Evolutionary conservation across 129 eudicot species (phyloP).

Genomic region (Helianthus tuberosus): DNA sequence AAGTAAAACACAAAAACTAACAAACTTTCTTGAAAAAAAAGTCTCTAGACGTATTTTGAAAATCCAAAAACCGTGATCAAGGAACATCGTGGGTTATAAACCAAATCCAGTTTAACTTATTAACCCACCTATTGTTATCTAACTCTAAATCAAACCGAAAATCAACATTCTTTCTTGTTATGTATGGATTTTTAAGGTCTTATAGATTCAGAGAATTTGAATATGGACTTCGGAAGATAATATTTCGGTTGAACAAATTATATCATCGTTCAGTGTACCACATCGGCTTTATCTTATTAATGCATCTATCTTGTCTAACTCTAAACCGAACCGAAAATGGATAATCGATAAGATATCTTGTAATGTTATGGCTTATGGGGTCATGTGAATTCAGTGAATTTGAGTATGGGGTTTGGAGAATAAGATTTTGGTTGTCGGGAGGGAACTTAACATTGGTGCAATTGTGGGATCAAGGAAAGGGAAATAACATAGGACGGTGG

Average conservation of each 20-base stretch:
- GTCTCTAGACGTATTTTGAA: no score
- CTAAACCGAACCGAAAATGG: not conserved
- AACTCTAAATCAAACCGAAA: not conserved
- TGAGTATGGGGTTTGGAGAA: conserved; percentile 20
- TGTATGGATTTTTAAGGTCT: not conserved
- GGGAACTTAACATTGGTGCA: conserved; percentile 28
- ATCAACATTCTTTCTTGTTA: not conserved
- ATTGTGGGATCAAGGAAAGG: conserved; percentile 13
- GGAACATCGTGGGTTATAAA: no score
- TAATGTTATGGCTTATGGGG: not conserved
- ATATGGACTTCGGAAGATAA: not conserved
- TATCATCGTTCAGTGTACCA: not conserved
- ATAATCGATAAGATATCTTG: not conserved
- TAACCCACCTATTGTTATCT: no score
- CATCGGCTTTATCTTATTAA: not conserved
- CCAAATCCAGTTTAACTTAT: no score
- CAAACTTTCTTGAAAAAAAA: no score
- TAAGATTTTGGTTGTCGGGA: conserved; percentile 31
- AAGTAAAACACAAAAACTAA: no score
- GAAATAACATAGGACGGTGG: conserved; percentile 30
- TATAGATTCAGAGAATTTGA: not conserved
- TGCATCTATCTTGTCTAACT: not conserved
- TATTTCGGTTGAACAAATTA: not conserved
- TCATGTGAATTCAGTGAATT: conserved; percentile 10
- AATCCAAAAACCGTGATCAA: no score